Conservation (phyloP, 2,329 filamentous ascomycete species). For the Tolypocladium ophioglossoides region DNA sequence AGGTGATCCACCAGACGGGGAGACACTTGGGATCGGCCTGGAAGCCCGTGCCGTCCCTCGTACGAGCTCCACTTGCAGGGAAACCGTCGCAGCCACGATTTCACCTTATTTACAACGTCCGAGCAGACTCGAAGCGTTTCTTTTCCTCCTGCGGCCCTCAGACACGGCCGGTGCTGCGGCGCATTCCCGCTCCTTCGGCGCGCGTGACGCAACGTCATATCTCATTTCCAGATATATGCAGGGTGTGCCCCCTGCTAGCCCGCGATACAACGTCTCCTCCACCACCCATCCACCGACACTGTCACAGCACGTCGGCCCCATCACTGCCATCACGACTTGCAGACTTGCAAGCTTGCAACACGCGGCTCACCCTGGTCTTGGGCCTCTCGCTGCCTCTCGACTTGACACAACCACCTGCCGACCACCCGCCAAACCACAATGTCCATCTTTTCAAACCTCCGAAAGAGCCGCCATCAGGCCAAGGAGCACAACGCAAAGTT, state of each 20-base stretch:
- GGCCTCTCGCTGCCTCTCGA: not conserved
- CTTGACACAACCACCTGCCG: not conserved
- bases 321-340: not conserved
- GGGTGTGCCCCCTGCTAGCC: not conserved
- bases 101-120: not conserved
- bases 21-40: not conserved
- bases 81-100: not conserved
- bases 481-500: constrained; percentile 42
- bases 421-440: constrained; percentile 22
- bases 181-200: not conserved
- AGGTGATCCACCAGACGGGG: not conserved
- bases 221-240: not conserved
- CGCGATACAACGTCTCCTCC: not conserved
- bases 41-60: constrained; percentile 1
- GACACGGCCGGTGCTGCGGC: not conserved
- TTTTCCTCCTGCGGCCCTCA: not conserved
- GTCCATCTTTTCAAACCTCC: constrained; percentile 47
- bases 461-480: constrained; percentile 40
- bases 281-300: not conserved
- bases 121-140: not conserved
- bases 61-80: constrained; percentile 1
- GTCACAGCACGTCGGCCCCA: not conserved
- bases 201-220: not conserved
- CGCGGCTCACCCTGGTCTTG: not conserved
- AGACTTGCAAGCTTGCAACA: not conserved